A percentile compares a stretch with the other conserved stretches of the same genome.
phyloP scores from a whole-genome alignment of 2,329 filamentous ascomycete species.

The Drechslera avenae region DNA sequence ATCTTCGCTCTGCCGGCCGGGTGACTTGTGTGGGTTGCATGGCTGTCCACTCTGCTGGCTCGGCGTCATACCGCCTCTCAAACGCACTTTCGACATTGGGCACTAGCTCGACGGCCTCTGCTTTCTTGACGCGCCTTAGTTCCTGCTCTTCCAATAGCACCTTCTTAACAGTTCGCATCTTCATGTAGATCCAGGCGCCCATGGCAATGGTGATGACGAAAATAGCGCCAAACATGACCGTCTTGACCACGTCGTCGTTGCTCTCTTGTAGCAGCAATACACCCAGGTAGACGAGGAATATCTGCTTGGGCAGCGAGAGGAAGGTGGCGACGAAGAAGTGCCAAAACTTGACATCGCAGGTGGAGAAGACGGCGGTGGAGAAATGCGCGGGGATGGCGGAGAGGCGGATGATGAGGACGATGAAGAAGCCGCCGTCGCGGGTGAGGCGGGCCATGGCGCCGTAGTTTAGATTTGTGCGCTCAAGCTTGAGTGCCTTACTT shows the following conservation, averaged over 20 bases:
- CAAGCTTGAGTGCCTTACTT: slow-evolving; percentile 37
- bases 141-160: slow-evolving; percentile 42
- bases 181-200: slow-evolving; percentile 42
- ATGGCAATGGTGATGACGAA: slow-evolving; percentile 38
- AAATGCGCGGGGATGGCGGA: slow-evolving; percentile 45
- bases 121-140: slow-evolving; percentile 25
- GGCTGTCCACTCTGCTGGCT: slow-evolving; percentile 20
- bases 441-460: slow-evolving; percentile 44
- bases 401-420: slow-evolving; percentile 43
- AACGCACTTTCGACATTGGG: slow-evolving; percentile 26
- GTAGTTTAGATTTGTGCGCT: slow-evolving; percentile 45
- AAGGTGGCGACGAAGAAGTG: slow-evolving; percentile 43
- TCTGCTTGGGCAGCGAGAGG: slow-evolving; percentile 43
- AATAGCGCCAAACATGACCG: slow-evolving; percentile 38
- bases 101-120: slow-evolving; percentile 23
- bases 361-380: slow-evolving; percentile 44
- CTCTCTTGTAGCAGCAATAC: slow-evolving; percentile 39
- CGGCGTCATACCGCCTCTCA: slow-evolving; percentile 26
- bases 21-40: slow-evolving; percentile 23
- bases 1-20: slow-evolving; percentile 7
- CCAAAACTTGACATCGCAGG: slow-evolving; percentile 47
- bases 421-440: slow-evolving; percentile 42
- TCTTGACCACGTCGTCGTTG: slow-evolving; percentile 33
- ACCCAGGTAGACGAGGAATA: slow-evolving; percentile 45
- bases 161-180: slow-evolving; percentile 43